A percentile compares a stretch with the other conserved stretches of the same genome.
Evolutionary conservation across 371 early-diverging fungal genomes (phyloP).

Genomic region (Rhizomucor pusillus): DNA sequence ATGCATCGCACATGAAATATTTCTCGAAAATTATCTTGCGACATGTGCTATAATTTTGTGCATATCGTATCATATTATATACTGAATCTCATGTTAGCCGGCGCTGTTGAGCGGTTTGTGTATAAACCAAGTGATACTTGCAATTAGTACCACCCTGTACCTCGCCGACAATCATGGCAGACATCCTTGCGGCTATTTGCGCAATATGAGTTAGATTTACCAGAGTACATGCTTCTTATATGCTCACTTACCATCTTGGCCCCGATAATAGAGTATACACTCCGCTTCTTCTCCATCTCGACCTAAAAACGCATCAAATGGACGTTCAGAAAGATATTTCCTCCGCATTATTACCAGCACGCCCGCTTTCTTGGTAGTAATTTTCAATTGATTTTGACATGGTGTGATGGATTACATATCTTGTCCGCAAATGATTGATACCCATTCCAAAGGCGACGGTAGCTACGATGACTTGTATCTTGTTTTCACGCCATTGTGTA

Average conservation of each 20-base stretch:
- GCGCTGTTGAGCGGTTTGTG: neutral
- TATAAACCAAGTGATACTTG: conserved; percentile 14
- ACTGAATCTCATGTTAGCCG: conserved; percentile 30
- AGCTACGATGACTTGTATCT: conserved; percentile 89
- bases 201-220: neutral
- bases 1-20: conserved; percentile 51
- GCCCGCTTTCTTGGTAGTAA: conserved; percentile 93
- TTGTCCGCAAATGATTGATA: conserved; percentile 83
- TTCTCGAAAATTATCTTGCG: conserved; percentile 66
- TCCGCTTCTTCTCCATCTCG: conserved; percentile 70
- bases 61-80: conserved; percentile 63
- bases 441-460: conserved; percentile 98
- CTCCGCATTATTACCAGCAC: conserved; percentile 66
- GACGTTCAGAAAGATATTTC: neutral
- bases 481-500: conserved; percentile 66
- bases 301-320: conserved; percentile 11
- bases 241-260: conserved; percentile 48
- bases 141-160: conserved; percentile 60
- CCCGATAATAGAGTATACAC: conserved; percentile 78
- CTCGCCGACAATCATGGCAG: conserved; percentile 62
- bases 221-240: neutral
- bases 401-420: conserved; percentile 86
- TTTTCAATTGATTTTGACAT: conserved; percentile 86
- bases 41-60: conserved; percentile 61
- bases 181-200: conserved; percentile 50